Conservation (phyloP, 768 basidiomycete species). For the Tephrocybe sp. region DNA sequence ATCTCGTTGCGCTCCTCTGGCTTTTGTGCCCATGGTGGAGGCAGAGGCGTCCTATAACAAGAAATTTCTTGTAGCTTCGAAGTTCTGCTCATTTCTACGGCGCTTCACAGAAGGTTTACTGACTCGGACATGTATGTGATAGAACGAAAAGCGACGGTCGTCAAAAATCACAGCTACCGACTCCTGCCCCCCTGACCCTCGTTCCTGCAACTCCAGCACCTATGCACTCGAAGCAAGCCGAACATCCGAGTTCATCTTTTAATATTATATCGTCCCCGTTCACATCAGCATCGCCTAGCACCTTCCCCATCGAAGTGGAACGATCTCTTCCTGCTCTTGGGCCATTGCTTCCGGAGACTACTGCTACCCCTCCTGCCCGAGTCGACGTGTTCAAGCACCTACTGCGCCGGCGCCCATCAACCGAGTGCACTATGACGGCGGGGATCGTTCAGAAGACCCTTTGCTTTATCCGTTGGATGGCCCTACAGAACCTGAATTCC, state of each 20-base stretch:
- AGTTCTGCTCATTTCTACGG: constrained; percentile 2
- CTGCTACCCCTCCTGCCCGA: no score
- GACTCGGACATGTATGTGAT: neutral
- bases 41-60: constrained; percentile 24
- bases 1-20: constrained; percentile 23
- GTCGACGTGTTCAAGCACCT: no score
- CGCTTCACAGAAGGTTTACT: neutral
- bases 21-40: constrained; percentile 28
- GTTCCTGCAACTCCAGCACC: neutral
- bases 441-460: no score
- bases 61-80: constrained; percentile 3
- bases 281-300: no score
- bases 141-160: neutral
- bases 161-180: neutral
- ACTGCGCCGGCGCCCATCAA: no score
- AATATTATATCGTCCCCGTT: no score
- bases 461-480: no score
- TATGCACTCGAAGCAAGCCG: neutral
- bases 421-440: no score
- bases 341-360: no score
- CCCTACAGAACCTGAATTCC: neutral
- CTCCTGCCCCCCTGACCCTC: constrained; percentile 1
- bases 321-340: no score
- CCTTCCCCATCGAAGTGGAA: no score
- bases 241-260: neutral